Conservation (phyloP, 2,329 filamentous ascomycete species). For the Bertia moriformis region DNA sequence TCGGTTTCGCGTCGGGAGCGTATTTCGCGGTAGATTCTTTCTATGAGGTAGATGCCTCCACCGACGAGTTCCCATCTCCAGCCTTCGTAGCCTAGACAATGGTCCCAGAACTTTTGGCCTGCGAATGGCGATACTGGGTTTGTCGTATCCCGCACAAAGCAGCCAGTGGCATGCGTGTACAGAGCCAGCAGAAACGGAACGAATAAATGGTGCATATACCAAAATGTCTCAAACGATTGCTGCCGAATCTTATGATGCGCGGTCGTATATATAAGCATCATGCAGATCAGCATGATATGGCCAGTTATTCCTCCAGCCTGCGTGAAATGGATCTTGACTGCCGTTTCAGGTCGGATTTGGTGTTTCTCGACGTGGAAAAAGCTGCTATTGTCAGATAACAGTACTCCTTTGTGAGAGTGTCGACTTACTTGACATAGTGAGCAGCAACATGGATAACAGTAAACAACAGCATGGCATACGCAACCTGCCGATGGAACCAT, state of each 20-base stretch:
- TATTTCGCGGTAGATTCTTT: slow-evolving; percentile 83
- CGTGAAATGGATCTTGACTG: slow-evolving; percentile 81
- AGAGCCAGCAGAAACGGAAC: slow-evolving; percentile 85
- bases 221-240: slow-evolving; percentile 95
- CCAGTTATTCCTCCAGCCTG: slow-evolving; percentile 85
- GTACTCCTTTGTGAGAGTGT: neutral
- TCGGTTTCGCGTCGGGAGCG: slow-evolving; percentile 69
- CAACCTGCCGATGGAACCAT: slow-evolving; percentile 92
- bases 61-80: slow-evolving; percentile 93
- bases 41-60: slow-evolving; percentile 70
- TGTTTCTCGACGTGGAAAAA: slow-evolving; percentile 88
- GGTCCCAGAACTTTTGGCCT: slow-evolving; percentile 67
- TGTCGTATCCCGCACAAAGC: slow-evolving; percentile 78
- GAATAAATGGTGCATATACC: slow-evolving; percentile 99
- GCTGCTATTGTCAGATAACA: no score
- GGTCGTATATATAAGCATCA: slow-evolving; percentile 96
- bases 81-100: slow-evolving; percentile 88
- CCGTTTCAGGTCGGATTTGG: slow-evolving; percentile 67
- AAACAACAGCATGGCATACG: slow-evolving; percentile 77
- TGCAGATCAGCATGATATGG: slow-evolving; percentile 96
- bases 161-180: slow-evolving; percentile 90
- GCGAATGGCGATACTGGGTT: slow-evolving; percentile 70
- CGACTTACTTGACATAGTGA: slow-evolving; percentile 82
- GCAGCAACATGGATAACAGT: slow-evolving; percentile 60
- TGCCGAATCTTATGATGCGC: slow-evolving; percentile 86